These are phyloP conservation scores for Mentha longifolia DNA, from an alignment of 257 asterid species.

Conservation along the genomic window DNA sequence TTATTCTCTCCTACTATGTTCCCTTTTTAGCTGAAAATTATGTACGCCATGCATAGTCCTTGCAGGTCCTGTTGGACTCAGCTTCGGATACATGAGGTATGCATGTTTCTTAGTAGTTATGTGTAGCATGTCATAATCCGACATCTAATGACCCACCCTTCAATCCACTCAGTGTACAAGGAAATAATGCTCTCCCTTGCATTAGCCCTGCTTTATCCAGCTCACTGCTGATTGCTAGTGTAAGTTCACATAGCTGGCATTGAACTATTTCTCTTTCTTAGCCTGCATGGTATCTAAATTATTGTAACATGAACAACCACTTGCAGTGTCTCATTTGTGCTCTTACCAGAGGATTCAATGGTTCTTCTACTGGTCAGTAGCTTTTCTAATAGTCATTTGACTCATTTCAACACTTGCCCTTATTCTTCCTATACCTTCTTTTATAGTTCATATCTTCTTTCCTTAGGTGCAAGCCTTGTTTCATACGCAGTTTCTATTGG, in stretches of 20 bases:
- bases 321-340: constrained; percentile 46
- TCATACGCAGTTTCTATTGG: constrained; percentile 49
- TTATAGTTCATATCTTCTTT: constrained; percentile 17
- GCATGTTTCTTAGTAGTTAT: constrained; percentile 21
- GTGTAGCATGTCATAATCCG: constrained; percentile 13
- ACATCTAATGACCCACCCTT: constrained; percentile 12
- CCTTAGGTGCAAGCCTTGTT: constrained; percentile 41
- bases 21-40: constrained; percentile 44
- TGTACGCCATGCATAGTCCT: constrained; percentile 53
- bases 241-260: constrained; percentile 29
- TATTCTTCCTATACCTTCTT: constrained; percentile 8
- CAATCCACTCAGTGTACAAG: constrained; percentile 43
- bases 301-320: constrained; percentile 23
- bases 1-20: constrained; percentile 2
- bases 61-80: constrained; percentile 58
- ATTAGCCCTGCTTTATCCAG: constrained; percentile 51
- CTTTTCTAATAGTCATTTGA: background rate
- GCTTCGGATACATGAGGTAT: constrained; percentile 58
- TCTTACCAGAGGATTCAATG: constrained; percentile 33
- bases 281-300: background rate
- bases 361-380: constrained; percentile 34
- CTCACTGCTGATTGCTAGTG: constrained; percentile 47
- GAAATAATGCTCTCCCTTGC: constrained; percentile 48
- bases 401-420: constrained; percentile 5
- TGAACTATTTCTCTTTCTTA: constrained; percentile 19